These are phyloP conservation scores for Arabidopsis suecica DNA, from an alignment of 345 rosid genomes.

Conservation along the genomic window DNA sequence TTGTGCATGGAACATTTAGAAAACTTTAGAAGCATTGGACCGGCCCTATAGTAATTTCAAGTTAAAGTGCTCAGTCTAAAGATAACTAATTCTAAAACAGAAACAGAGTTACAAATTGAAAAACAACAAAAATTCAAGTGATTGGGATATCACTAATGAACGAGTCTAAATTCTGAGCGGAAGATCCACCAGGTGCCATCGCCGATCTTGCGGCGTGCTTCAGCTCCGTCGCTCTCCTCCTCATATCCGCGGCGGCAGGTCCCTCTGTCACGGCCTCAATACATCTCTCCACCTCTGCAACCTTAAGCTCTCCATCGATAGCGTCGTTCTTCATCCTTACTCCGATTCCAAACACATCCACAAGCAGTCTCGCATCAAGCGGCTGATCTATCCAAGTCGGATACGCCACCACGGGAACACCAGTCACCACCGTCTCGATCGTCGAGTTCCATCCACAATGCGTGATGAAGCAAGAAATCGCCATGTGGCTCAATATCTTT, in stretches of 20 bases:
- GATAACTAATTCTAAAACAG: no score
- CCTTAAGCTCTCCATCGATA: slow-evolving; percentile 41
- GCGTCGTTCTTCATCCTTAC: slow-evolving; percentile 48
- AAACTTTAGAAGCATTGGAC: no score
- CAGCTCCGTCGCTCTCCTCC: slow-evolving; percentile 50
- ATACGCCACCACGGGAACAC: slow-evolving; percentile 59
- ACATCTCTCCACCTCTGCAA: slow-evolving; percentile 54
- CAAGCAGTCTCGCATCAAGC: slow-evolving; percentile 48
- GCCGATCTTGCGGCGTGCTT: slow-evolving; percentile 49
- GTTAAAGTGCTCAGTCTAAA: no score
- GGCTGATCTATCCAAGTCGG: slow-evolving; percentile 61
- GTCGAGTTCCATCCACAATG: slow-evolving; percentile 76
- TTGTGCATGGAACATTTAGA: no score
- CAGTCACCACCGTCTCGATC: slow-evolving; percentile 53
- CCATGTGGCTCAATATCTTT: slow-evolving; percentile 51
- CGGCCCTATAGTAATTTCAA: no score
- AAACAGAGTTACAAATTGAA: neutral
- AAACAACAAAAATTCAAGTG: neutral
- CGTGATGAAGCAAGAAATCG: slow-evolving; percentile 57
- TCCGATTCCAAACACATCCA: slow-evolving; percentile 56
- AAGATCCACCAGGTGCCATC: slow-evolving; percentile 52
- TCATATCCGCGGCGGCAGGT: slow-evolving; percentile 39
- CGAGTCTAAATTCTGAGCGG: slow-evolving; percentile 44
- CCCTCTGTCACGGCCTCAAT: slow-evolving; percentile 50
- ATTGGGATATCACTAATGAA: slow-evolving; percentile 48